Evolutionary conservation across 768 basidiomycete genomes (phyloP), one percentile per base, ranked within the genome.

Genomic region (Pholiota conissans): DNA sequence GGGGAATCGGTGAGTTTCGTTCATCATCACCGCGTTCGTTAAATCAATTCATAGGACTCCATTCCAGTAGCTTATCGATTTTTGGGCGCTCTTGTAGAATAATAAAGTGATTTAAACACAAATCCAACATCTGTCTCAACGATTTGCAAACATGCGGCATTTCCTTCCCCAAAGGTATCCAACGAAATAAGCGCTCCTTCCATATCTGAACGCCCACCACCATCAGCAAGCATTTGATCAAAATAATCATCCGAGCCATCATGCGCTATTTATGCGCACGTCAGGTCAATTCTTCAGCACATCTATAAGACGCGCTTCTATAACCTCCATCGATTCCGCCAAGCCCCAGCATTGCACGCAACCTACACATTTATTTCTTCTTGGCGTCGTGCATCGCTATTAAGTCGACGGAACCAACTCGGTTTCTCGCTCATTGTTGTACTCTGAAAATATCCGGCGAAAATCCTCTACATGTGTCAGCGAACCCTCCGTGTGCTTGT

Each of bases 261-360:
- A 59, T 58, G 63, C 60, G 61, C 57, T 60, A 61, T 64, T 64
- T 60, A 61, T 59, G 63, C 60, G 47, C 24, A 27, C n/a, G 24
- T 40, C 3, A 24, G 42, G 42, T 45, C 47, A 46, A 45, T 16
- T 20, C 10, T 35, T 30, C 28, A 16, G 14, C 3, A 22, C 40
- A 18, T 11, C 27, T 27, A 24, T 10, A 46, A 45, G 26, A 11
- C 39, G 20, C 39, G 45, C 26, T 35, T 48, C 46, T 39, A 49
- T 52, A 27, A 11, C 26, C 51, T 32, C 32, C 24, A 48, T 16
- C 16, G 51, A 58, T 13, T 46, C 16, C 20, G 52, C 45, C 52
- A 54, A 54, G 52, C 7, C 22, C n/a, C 45, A 14, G 30, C 13
- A 29, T 32, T 34, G 49, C 49, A 30, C 18, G n/a, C n/a, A n/a